Base-by-base conservation (phyloP, 2,329 filamentous ascomycete genomes). In the Xylaria sp. region DNA sequence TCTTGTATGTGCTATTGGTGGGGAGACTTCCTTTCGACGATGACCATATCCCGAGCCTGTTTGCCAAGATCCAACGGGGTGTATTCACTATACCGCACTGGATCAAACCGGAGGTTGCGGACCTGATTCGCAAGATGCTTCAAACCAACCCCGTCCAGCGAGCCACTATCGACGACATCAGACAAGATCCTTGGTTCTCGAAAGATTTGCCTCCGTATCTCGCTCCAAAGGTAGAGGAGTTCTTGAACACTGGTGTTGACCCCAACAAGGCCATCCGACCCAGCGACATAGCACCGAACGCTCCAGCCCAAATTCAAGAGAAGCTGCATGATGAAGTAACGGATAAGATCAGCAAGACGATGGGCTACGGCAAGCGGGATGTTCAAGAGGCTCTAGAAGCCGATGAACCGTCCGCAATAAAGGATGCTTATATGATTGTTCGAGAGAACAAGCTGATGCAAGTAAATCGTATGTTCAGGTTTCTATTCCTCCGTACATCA, bases 401-500 rank as follows among this genome's bases (percentile, higher is more conserved):
- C 66, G 90, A 96, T 63, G 96, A 99, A 80, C 96, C 96, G 13
- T 98, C 94, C 68, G 94, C 96, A 12, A 98, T 99, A 85, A 99
- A 99, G 83, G 96, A 99, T 82, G 96, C 96, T 1, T 99, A 98
- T 83, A 91, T 98, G 82, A 99, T 99, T 80, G 94, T 99, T 32
- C 90, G 95, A 63, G 96, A 99, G 81, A 98, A 98, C 79, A 96
- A 98, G 80, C 88, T 98, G 79, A 98, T 98, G 94, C 92, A 94
- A 80, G 91, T 91, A 65, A 97, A 94, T 80, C 94, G 93, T 97
- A 85, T 89, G 93, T 89, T 58, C 54, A 67, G 15, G 28, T 23
- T 39, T 28, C 23, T 44, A 18, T 32, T 68, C 41, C 20, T 58
- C 55, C 13, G 60, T 46, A 52, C n/a, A 57, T 18, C 37, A 8